Conservation (phyloP, 164 flowering plant genomes). For the Santalum album region DNA sequence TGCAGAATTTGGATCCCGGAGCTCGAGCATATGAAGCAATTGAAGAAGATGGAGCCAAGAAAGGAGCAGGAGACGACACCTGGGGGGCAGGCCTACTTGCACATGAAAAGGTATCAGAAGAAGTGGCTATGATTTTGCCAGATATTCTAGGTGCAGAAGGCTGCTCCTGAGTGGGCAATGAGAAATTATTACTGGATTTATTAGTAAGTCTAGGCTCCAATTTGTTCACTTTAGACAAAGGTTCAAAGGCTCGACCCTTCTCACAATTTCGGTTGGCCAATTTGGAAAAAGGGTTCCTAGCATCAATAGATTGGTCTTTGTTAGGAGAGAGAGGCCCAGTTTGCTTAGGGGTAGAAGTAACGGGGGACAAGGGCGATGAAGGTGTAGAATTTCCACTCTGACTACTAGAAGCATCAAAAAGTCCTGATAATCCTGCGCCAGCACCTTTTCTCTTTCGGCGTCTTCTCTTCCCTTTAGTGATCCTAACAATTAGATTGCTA, state of each 20-base stretch:
- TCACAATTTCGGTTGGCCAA: constrained; percentile 9
- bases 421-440: constrained; percentile 27
- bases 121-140: constrained; percentile 33
- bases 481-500: constrained; percentile 39
- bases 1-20: constrained; percentile 64
- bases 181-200: constrained; percentile 6
- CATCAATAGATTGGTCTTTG: constrained; percentile 18
- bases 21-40: constrained; percentile 67
- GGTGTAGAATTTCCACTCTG: constrained; percentile 97
- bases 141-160: constrained; percentile 16
- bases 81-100: constrained; percentile 20
- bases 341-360: constrained; percentile 28
- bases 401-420: constrained; percentile 68
- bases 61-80: constrained; percentile 14
- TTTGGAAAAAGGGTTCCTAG: constrained; percentile 22
- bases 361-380: constrained; percentile 77
- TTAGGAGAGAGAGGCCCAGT: constrained; percentile 26
- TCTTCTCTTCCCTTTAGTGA: constrained; percentile 43
- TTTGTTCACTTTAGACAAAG: constrained; percentile 9
- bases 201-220: constrained; percentile 14
- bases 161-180: constrained; percentile 20
- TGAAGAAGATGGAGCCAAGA: constrained; percentile 33
- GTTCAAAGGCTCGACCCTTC: constrained; percentile 12
- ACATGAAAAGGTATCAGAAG: constrained; percentile 62
- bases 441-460: constrained; percentile 46